These are phyloP conservation scores for Alternaria incomplexa DNA, from an alignment of 2,329 filamentous ascomycete genomes.

Conservation along the genomic window DNA sequence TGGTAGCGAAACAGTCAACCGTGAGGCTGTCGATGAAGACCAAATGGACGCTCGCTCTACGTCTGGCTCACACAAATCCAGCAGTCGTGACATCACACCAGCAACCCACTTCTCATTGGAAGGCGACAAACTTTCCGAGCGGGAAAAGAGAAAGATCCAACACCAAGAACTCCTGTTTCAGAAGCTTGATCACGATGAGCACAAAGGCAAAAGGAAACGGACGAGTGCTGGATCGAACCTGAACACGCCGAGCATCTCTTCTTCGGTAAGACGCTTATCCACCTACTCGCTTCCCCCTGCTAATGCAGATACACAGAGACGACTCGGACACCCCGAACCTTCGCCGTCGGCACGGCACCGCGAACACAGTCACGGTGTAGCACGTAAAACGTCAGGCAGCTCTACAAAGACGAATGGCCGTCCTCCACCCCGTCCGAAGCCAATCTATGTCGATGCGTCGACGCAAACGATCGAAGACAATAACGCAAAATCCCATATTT, in stretches of 20 bases:
- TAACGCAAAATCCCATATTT: conserved; percentile 8
- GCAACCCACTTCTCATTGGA: conserved; percentile 59
- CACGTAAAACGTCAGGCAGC: conserved; percentile 43
- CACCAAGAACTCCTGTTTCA: conserved; percentile 68
- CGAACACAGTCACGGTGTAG: conserved; percentile 44
- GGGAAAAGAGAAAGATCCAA: conserved; percentile 68
- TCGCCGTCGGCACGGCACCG: conserved; percentile 46
- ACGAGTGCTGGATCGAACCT: conserved; percentile 61
- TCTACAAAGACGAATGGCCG: conserved; percentile 50
- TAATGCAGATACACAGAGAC: conserved; percentile 42
- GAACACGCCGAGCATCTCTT: conserved; percentile 56
- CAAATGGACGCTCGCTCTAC: conserved; percentile 62
- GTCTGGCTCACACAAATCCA: conserved; percentile 62
- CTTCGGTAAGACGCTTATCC: conserved; percentile 46
- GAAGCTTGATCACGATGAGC: conserved; percentile 64
- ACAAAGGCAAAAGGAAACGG: conserved; percentile 60
- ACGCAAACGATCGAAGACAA: conserved; percentile 42
- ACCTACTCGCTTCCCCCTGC: conserved; percentile 19
- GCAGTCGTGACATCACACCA: conserved; percentile 67
- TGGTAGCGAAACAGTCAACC: conserved; percentile 62
- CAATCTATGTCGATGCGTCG: conserved; percentile 41
- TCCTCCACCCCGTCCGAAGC: conserved; percentile 34
- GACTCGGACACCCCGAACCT: conserved; percentile 43
- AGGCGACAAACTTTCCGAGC: conserved; percentile 62
- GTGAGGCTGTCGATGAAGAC: conserved; percentile 61